Percentiles rank a stretch among this genome's conserved stretches.
phyloP scores from a whole-genome alignment of 2,329 filamentous ascomycete genomes.

The Grosmannia huntii region DNA sequence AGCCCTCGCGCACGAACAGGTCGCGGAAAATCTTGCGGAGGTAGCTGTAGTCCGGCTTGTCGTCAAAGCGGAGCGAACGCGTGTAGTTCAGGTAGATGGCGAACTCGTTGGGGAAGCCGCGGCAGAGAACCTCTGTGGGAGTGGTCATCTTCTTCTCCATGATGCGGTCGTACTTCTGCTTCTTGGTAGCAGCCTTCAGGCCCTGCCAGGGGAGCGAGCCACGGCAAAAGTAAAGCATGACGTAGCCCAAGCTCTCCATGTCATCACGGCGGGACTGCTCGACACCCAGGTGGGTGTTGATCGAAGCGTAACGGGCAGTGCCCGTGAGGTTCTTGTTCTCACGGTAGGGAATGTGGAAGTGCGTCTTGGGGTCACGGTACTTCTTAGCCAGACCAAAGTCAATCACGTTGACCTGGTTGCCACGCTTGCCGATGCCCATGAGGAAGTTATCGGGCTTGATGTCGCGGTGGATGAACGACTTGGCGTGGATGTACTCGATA shows the following conservation, averaged over 20 bases:
- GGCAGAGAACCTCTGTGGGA: slow-evolving; percentile 94
- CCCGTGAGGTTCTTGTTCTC: slow-evolving; percentile 99
- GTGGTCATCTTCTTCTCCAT: slow-evolving; percentile 99
- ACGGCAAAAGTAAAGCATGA: slow-evolving; percentile 99
- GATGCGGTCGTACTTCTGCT: slow-evolving; percentile 99
- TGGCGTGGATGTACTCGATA: slow-evolving; percentile 99
- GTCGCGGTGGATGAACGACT: slow-evolving; percentile 98
- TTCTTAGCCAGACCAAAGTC: slow-evolving; percentile 99
- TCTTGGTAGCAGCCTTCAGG: slow-evolving; percentile 95
- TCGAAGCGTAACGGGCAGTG: slow-evolving; percentile 94
- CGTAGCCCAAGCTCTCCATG: slow-evolving; percentile 97
- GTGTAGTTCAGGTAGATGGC: slow-evolving; percentile 99
- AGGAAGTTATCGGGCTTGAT: slow-evolving; percentile 99
- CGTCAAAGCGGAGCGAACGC: slow-evolving; percentile 93
- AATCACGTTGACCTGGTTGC: slow-evolving; percentile 98
- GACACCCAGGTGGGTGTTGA: slow-evolving; percentile 97
- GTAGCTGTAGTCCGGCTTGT: slow-evolving; percentile 99
- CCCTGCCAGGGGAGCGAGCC: slow-evolving; percentile 98
- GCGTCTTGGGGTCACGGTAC: slow-evolving; percentile 98
- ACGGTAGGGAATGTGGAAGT: slow-evolving; percentile 98
- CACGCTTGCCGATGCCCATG: slow-evolving; percentile 98
- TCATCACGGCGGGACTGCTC: slow-evolving; percentile 98
- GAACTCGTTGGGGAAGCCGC: slow-evolving; percentile 98
- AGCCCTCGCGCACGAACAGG: slow-evolving; percentile 94
- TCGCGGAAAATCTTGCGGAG: slow-evolving; percentile 99